Evolutionary conservation across 2,329 filamentous ascomycete species (phyloP), one percentile per base, ranked within the genome.

Genomic region (Stagonosporopsis cucurbitacearum): DNA sequence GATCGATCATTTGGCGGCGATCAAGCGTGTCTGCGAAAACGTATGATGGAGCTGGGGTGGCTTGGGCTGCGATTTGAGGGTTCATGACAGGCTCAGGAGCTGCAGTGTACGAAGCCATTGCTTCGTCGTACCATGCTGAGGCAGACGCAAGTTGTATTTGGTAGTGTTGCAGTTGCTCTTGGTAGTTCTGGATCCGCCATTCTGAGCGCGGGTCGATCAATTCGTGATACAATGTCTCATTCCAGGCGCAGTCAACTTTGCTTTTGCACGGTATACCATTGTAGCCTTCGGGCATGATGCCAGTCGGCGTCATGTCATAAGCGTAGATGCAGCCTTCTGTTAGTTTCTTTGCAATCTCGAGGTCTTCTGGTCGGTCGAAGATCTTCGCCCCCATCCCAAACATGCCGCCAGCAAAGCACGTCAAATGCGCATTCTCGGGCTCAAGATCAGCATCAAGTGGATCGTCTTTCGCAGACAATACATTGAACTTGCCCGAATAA

Each of bases 321-420:
- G 81, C 80, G 78, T 84, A 89, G 11, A 88, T 79, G 63, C 87
- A 89, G 3, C 86, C 87, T 47, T 86, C 80, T 1, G 86, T 84
- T 2, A 90, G 76, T 63, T 83, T 82, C 52, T 79, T 78, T 1
- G 84, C 87, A 17, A 84, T 77, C 2, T 81, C 76, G 7, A 89
- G 70, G 35, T 88, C 84, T 4, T 82, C 78, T 0, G 79, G 77
- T 1, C 77, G 79, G 41, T 79, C 66, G 59, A 90, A 84, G 23
- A 91, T 77, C 57, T 82, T 84, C 1, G 88, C 86, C 1, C 84
- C 87, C 32, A 92, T 81, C 1, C 80, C 88, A 41, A 90, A 87
- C 79, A 89, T 87, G 9, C 88, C 89, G 6, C 89, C 89, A 3
- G 84, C 79, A 68, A 90, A 92, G 73, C 89, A 92, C 3, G 83